Base-by-base conservation (phyloP, 2,329 filamentous ascomycete genomes). In the Calonectria leucothoes region DNA sequence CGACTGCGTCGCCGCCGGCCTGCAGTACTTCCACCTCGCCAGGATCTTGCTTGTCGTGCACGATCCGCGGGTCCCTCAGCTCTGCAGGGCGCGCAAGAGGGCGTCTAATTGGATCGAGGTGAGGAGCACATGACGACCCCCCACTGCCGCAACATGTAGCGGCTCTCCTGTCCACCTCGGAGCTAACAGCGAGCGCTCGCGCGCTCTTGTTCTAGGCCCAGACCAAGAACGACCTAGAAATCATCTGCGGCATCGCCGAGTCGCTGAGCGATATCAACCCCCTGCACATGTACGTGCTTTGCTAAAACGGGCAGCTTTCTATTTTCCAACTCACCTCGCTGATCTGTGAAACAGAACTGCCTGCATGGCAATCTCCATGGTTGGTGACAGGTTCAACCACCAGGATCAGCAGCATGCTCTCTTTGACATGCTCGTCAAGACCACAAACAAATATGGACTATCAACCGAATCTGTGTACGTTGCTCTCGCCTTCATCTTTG, bases 311-410 rank as follows among this genome's bases (percentile, higher is more conserved):
- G 55, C 23, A 61, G 7, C 12, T 61, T 39, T 20, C 37, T 37
- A 20, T 17, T 59, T 25, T 23, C 17, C 6, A 3, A 10, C 27
- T 15, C n/a, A 27, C 2, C 4, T 6, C 23, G 23, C 25, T 67
- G 12, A 64, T 7, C 1, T 10, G 55, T 20, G 1, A 7, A 57
- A 1, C 1, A 79, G 76, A 70, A 71, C 72, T 10, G 78, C 80
- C 12, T 79, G 75, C 25, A 79, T 81, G 78, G 76, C 79, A 7
- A 80, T 81, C 17, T 72, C 76, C 0, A 61, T 80, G 51, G 79
- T 79, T 6, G 85, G 85, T 1, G 84, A 86, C 55, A 82, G 82
- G n/a, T 71, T 76, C 48, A 70, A 59, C 23, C 27, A 72, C 51
- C 31, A 31, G 42, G 55, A 66, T 1, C 74, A 76, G 29, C 74